Base-by-base conservation (phyloP, 2,329 filamentous ascomycete species). In the Trichocomaceae sp. region DNA sequence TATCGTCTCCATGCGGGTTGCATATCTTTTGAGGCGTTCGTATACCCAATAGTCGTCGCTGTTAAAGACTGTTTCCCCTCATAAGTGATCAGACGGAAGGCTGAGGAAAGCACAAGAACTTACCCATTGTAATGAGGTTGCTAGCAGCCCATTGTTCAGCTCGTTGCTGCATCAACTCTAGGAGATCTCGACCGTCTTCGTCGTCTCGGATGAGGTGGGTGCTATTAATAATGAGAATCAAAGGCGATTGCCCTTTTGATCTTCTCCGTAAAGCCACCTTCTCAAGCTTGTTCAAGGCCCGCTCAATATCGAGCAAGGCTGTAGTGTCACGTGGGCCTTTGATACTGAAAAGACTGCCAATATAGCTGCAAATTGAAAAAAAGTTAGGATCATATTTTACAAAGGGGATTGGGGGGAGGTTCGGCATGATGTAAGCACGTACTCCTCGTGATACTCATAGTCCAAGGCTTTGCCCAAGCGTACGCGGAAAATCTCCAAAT, bases 31-130 rank as follows among this genome's bases (percentile, higher is more conserved):
- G 51, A 99, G 76, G 13, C 91, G 83, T 70, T 99, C 93, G 65
- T 96, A 97, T 0, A 99, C 88, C 93, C 93, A 99, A 73, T 96
- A 99, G 68, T 97, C 93, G 71, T 99, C 93, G 52, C 85, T 91
- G 72, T 96, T 97, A 75, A 99, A 90, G 33, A 99, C 85, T 78
- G 22, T 22, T 23, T 47, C 4, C 22, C 13, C 19, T 23, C 8
- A 19, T 53, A 26, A 53, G 44, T 22, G 2, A 13, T 5, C 17
- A n/a, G 6, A 33, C 15, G 33, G n/a, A 41, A 22, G 19, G 8
- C 8, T 29, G 26, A 17, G 22, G 20, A 3, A 19, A 52, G 8
- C 42, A 7, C 15, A 19, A 41, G 9, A 3, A 54, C 67, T 59
- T 64, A 73, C 72, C 77, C 56, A 84, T 75, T 1, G 93, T 97